phyloP scores from a whole-genome alignment of 768 basidiomycete species.

The Dacryopinax primogenitus region DNA sequence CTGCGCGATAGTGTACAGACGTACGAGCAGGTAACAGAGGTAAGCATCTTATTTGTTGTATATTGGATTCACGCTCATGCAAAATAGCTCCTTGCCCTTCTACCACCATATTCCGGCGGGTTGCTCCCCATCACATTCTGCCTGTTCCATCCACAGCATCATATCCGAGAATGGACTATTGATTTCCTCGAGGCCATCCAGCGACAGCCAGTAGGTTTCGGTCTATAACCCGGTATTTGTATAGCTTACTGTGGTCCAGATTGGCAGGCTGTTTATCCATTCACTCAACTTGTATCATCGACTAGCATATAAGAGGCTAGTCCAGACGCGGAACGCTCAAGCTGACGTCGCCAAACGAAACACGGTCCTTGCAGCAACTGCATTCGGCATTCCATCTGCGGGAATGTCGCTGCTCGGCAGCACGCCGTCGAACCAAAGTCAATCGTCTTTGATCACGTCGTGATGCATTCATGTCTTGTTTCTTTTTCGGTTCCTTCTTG shows the following conservation, averaged over 20 bases:
- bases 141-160: constrained; percentile 74
- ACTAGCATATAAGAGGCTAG: constrained; percentile 22
- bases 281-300: constrained; percentile 28
- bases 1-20: constrained; percentile 57
- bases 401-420: not conserved
- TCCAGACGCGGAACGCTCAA: not conserved
- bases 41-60: constrained; percentile 26
- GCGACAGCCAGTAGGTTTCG: constrained; percentile 49
- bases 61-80: not conserved
- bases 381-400: not conserved
- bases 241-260: constrained; percentile 17
- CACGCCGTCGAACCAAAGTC: constrained; percentile 2
- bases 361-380: not conserved
- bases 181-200: constrained; percentile 74
- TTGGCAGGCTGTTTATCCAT: constrained; percentile 22
- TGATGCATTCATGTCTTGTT: not conserved
- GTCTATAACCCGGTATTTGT: constrained; percentile 7
- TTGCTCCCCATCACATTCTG: constrained; percentile 77
- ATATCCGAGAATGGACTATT: constrained; percentile 64
- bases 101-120: constrained; percentile 68
- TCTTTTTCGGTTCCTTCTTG: not conserved
- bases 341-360: not conserved
- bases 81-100: constrained; percentile 59
- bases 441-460: not conserved
- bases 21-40: constrained; percentile 87